Base-by-base conservation (phyloP, 768 basidiomycete species). In the Pisolithus tinctorius region DNA sequence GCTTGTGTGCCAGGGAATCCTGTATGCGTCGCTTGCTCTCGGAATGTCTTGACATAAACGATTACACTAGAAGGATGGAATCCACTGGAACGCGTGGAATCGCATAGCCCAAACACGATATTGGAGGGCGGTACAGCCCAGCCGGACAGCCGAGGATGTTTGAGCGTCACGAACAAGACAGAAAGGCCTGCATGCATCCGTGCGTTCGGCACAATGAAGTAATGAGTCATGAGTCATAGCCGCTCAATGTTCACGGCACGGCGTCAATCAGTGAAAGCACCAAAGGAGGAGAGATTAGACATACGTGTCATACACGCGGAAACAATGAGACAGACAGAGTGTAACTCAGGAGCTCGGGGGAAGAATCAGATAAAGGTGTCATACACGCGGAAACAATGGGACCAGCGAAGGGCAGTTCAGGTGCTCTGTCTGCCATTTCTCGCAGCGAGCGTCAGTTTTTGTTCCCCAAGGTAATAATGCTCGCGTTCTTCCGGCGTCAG, bases 1-100 rank as follows among this genome's bases (percentile, higher is more conserved):
- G 79, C 65, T 99, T 96, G 62, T 99, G 96, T 20, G 88, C 79
- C 31, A 99, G 72, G 29, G 94, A 95, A 61, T 91, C 82, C 68
- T 98, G 93, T 86, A 94, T 86, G 59, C 96, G 93, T 34, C 77
- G 79, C 63, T 90, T 85, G 66, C 75, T 80, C 65, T 83, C 78
- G 60, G 93, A 87, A 45, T 84, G 78, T 91, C 88, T 54, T 93
- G 83, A 63, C 95, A 99, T 2, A 99, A 72, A 92, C 68, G 26
- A 97, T 81, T 3, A 85, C 86, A 14, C 89, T 88, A 13, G 81
- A 78, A 4, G 86, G 79, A 1, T 89, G 84, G 66, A 93, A 96
- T 0, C 93, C 95, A 8, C 94, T 95, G 4, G 89, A 80, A 47
- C 72, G 73, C 11, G 77, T 79, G 26, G 71, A 66, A 61, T 86